Percentiles rank a stretch among this genome's conserved stretches.
phyloP scores from a whole-genome alignment of 352 stramenopile species.

The Pythium sukuiense region DNA sequence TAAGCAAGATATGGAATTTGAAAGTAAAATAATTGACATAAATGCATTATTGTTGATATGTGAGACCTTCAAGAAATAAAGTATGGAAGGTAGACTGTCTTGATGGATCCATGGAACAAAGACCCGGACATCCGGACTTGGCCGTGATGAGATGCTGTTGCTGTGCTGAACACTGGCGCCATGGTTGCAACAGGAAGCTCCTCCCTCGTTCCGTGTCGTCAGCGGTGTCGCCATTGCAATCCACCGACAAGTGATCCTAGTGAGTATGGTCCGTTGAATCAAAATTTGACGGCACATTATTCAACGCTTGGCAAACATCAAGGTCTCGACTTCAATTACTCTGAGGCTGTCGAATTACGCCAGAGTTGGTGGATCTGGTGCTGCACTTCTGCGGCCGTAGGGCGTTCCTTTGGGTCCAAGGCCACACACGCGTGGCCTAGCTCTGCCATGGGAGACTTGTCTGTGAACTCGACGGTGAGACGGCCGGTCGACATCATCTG shows the following conservation, averaged over 20 bases:
- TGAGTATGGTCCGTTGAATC: too few relatives aligned
- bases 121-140: neutral
- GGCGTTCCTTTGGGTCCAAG: slow-evolving; percentile 14
- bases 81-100: neutral
- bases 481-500: slow-evolving; percentile 13
- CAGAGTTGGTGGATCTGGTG: slow-evolving; percentile 20
- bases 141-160: neutral
- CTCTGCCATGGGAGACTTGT: slow-evolving; percentile 4
- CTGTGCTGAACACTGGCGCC: neutral
- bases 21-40: neutral
- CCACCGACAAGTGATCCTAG: neutral
- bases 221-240: neutral
- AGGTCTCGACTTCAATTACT: neutral
- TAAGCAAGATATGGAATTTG: neutral
- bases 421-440: slow-evolving; percentile 16
- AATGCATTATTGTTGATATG: neutral
- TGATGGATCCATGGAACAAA: slow-evolving; percentile 4
- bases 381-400: slow-evolving; percentile 16
- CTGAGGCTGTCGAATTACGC: neutral
- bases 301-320: neutral
- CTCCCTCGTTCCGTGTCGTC: neutral
- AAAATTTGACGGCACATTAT: too few relatives aligned
- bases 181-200: neutral
- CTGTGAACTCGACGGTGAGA: slow-evolving; percentile 22
- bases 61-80: neutral